Base-by-base conservation (phyloP, 2,329 filamentous ascomycete species). In the Clonostachys byssicola region DNA sequence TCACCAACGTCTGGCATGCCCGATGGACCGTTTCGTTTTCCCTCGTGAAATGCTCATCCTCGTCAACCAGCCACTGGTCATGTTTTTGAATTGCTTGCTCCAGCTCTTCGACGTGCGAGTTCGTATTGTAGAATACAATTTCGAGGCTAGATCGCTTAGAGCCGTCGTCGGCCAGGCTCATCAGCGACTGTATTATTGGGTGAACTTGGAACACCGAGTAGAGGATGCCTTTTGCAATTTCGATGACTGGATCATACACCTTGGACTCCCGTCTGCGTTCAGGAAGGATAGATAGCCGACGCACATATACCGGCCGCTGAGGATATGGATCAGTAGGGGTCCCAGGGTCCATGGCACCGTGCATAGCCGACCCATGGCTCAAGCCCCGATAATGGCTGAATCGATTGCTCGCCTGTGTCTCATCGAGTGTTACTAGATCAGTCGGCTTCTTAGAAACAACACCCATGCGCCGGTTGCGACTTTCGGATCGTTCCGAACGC, bases 161-260 rank as follows among this genome's bases (percentile, higher is more conserved):
- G 34, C 76, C 78, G 49, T 85, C 81, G 53, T 75, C 80, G 43
- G 80, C 77, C 43, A 86, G 68, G 40, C 78, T 74, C 62, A 85
- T 80, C 46, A 86, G 68, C 64, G 80, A 81, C 61, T 86, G 81
- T 49, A 86, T 83, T 65, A 81, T 81, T 6, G 82, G 82, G 51
- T 86, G 83, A 23, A 86, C 81, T 59, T 85, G 81, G 52, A 85
- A 86, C 33, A 86, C 74, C 5, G 83, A 81, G 59, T 85, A 86
- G 3, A 86, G 70, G 20, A 86, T 80, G 30, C 82, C 82, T 58
- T 85, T 85, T 33, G 83, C 82, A 13, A 79, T 77, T 57, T 86
- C 83, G 33, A 85, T 67, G 4, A 85, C 72, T 2, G 81, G 80
- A 54, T 86, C 81, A 50, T 74, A 76, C 6, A 78, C 64, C 55